A percentile compares a stretch with the other conserved stretches of the same genome.
phyloP scores from a whole-genome alignment of 345 rosid species.

The Lepidium africanum region DNA sequence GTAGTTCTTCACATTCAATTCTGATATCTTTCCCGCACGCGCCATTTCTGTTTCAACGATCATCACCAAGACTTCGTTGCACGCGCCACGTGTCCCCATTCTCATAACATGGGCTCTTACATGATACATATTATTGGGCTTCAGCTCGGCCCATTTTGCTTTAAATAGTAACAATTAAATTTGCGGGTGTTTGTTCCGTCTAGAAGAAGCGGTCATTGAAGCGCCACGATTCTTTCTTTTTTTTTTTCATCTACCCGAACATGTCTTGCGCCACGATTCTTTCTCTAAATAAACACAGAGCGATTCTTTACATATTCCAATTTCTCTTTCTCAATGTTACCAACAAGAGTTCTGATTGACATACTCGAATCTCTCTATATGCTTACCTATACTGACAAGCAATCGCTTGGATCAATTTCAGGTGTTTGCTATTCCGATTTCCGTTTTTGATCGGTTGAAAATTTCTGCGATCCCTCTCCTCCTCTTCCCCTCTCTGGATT shows the following conservation, averaged over 20 bases:
- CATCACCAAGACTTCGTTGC: no score
- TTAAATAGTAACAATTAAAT: not conserved
- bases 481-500: not conserved
- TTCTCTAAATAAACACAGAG: not conserved
- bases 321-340: not conserved
- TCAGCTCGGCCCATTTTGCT: not conserved
- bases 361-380: not conserved
- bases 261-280: no score
- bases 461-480: not conserved
- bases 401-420: not conserved
- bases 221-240: constrained; percentile 22
- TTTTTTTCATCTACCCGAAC: no score
- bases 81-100: no score
- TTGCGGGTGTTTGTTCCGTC: not conserved
- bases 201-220: constrained; percentile 24
- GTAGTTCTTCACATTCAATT: no score
- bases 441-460: constrained; percentile 10
- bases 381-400: not conserved
- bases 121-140: not conserved
- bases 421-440: not conserved
- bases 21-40: no score
- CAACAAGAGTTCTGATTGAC: not conserved
- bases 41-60: no score
- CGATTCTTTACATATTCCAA: not conserved
- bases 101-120: no score